These are phyloP conservation scores for Nemania serpens DNA, from an alignment of 2,329 filamentous ascomycete genomes.

Conservation along the genomic window DNA sequence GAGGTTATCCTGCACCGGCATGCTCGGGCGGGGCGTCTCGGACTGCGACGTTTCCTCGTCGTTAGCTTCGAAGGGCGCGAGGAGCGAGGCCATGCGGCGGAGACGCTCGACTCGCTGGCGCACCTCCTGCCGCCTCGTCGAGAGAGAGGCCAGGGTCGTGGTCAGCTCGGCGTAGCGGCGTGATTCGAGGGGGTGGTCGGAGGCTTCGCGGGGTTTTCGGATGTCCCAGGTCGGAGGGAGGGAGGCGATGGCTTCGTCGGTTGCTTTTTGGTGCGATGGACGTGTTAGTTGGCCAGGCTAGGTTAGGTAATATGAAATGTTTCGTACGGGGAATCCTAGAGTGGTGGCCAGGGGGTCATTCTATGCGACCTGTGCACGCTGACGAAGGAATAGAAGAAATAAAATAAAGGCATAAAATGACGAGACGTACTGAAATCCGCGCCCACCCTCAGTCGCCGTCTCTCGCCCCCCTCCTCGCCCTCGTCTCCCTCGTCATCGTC, in stretches of 20 bases:
- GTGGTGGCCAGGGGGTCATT: not conserved
- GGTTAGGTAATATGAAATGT: not conserved
- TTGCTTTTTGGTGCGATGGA: slow-evolving; percentile 40
- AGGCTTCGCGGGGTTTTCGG: slow-evolving; percentile 42
- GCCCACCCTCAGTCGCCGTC: slow-evolving; percentile 37
- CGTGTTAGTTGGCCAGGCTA: not conserved
- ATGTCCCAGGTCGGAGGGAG: slow-evolving; percentile 55
- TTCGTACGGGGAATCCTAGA: not conserved
- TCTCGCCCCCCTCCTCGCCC: slow-evolving; percentile 41
- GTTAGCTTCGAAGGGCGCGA: slow-evolving; percentile 54
- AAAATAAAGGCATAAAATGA: not conserved
- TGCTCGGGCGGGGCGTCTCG: not conserved
- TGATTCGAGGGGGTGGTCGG: slow-evolving; percentile 51
- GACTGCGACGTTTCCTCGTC: slow-evolving; percentile 37
- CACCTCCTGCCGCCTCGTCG: slow-evolving; percentile 47
- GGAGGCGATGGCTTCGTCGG: slow-evolving; percentile 49
- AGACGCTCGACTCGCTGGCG: slow-evolving; percentile 52
- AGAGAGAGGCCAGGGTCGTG: slow-evolving; percentile 54
- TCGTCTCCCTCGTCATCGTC: slow-evolving; percentile 43
- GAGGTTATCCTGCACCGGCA: slow-evolving; percentile 65
- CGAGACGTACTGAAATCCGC: slow-evolving; percentile 36
- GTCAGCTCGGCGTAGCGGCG: slow-evolving; percentile 57
- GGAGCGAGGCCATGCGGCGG: slow-evolving; percentile 53
- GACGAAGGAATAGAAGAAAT: not conserved
- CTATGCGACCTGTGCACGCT: not conserved